A percentile compares a stretch with the other conserved stretches of the same genome.
These are phyloP conservation scores for Crithidia acanthocephali DNA, from an alignment of 208 protist species.

Conservation along the genomic window DNA sequence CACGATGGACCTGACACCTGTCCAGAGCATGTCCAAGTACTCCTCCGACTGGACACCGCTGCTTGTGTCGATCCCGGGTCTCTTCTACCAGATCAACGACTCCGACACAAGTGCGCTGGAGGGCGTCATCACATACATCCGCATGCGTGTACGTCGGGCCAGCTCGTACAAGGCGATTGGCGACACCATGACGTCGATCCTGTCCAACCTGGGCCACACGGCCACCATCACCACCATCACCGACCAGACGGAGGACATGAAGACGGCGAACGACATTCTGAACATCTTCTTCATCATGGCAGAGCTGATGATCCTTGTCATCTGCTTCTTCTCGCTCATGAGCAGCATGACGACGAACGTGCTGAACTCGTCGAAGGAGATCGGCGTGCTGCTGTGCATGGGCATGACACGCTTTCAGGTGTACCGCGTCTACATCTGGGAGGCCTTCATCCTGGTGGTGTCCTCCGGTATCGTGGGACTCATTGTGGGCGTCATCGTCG, in stretches of 20 bases:
- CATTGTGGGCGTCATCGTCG: slow-evolving; percentile 85
- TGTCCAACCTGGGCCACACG: slow-evolving; percentile 3
- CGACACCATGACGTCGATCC: slow-evolving; percentile 9
- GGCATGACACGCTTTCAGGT: slow-evolving; percentile 81
- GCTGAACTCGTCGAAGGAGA: slow-evolving; percentile 95
- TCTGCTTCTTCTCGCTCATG: slow-evolving; percentile 96
- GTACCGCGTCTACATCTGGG: slow-evolving; percentile 95
- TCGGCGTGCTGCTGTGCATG: slow-evolving; percentile 93
- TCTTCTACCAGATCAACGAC: slow-evolving; percentile 11
- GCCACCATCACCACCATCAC: slow-evolving; percentile 18
- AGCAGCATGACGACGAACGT: slow-evolving; percentile 94
- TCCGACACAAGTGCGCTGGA: slow-evolving; percentile 25
- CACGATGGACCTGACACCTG: slow-evolving; percentile 31
- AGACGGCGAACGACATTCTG: slow-evolving; percentile 67
- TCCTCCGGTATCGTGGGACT: slow-evolving; percentile 91
- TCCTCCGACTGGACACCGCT: slow-evolving; percentile 1
- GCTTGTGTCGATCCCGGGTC: slow-evolving; percentile 26
- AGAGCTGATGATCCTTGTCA: slow-evolving; percentile 88
- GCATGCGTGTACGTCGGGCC: slow-evolving; percentile 7
- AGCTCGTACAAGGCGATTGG: not conserved
- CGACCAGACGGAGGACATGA: slow-evolving; percentile 32
- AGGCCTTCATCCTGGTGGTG: slow-evolving; percentile 95
- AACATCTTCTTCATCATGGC: slow-evolving; percentile 93
- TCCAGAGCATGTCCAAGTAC: slow-evolving; percentile 34
- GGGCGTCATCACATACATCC: slow-evolving; percentile 2